These are phyloP conservation scores for Phytophthora ohioensis DNA, from an alignment of 352 stramenopile genomes.

Conservation along the genomic window DNA sequence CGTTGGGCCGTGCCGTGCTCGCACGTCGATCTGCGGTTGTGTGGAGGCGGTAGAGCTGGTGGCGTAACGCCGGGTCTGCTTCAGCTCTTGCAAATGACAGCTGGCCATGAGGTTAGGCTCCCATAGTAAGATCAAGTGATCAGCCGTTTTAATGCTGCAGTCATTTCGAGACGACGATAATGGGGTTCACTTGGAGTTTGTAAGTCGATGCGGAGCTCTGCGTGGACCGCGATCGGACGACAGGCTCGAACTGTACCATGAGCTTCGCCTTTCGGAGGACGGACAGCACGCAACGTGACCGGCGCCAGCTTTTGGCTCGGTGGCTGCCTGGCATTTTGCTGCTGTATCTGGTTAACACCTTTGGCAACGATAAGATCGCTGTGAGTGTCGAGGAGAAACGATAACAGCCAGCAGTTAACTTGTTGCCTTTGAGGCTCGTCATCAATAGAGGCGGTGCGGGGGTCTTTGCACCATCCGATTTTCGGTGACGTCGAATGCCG, in stretches of 20 bases:
- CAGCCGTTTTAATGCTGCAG: conserved; percentile 11
- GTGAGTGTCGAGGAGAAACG: not conserved
- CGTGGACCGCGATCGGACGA: conserved; percentile 11
- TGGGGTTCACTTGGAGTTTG: conserved; percentile 14
- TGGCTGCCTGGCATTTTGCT: not conserved
- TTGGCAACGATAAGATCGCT: not conserved
- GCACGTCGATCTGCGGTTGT: conserved; percentile 26
- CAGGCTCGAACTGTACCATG: conserved; percentile 6
- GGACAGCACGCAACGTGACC: not conserved
- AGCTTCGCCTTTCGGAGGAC: conserved; percentile 9
- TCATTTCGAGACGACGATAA: conserved; percentile 9
- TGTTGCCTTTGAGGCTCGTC: not conserved
- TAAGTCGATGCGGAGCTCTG: not conserved
- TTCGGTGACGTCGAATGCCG: conserved; percentile 25
- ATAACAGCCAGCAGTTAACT: conserved; percentile 2
- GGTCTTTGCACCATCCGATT: conserved; percentile 23
- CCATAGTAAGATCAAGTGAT: conserved; percentile 29
- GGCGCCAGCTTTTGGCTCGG: not conserved
- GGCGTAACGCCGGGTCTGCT: conserved; percentile 6
- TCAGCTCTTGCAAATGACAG: conserved; percentile 19
- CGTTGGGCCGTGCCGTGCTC: conserved; percentile 15
- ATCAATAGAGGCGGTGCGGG: conserved; percentile 24
- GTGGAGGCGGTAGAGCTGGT: conserved; percentile 30
- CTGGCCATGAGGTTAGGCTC: not conserved
- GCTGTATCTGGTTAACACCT: not conserved